Conservation (phyloP, 192 early-diverging fungal genomes). For the Coemansia sp. region DNA sequence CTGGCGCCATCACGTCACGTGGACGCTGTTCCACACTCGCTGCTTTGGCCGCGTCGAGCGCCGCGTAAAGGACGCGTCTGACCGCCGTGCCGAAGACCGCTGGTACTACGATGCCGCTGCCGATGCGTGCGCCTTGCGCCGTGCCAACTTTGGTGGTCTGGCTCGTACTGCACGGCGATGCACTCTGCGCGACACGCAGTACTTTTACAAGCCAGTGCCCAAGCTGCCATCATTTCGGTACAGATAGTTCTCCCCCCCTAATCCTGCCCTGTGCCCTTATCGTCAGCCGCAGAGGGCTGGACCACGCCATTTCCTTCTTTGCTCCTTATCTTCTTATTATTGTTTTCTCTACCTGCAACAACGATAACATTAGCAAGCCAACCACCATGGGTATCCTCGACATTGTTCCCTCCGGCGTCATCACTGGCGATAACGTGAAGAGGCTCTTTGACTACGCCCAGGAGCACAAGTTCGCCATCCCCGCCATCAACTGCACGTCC, state of each 20-base stretch:
- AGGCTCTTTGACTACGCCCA: conserved; percentile 73
- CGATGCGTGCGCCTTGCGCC: conserved; percentile 41
- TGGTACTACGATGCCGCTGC: conserved; percentile 54
- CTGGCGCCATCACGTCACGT: conserved; percentile 44
- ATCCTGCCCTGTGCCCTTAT: not conserved
- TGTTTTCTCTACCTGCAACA: not conserved
- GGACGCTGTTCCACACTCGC: conserved; percentile 37
- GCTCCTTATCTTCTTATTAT: conserved; percentile 6
- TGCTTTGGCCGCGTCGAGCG: conserved; percentile 57
- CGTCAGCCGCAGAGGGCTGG: no score
- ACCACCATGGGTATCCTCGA: conserved; percentile 68
- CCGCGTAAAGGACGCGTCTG: conserved; percentile 52
- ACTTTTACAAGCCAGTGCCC: conserved; percentile 55
- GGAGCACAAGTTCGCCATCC: conserved; percentile 88
- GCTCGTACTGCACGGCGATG: conserved; percentile 53
- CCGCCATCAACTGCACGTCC: conserved; percentile 94
- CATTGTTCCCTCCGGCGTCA: conserved; percentile 85
- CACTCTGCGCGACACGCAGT: conserved; percentile 56
- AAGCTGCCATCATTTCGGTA: conserved; percentile 54
- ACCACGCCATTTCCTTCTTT: not conserved
- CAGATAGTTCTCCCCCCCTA: conserved; percentile 9
- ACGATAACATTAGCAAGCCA: not conserved
- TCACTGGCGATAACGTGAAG: conserved; percentile 89
- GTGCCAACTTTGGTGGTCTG: conserved; percentile 51
- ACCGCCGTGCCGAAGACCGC: conserved; percentile 50